Conservation (phyloP, 1,139 yeast species). For the Candida sp. region DNA sequence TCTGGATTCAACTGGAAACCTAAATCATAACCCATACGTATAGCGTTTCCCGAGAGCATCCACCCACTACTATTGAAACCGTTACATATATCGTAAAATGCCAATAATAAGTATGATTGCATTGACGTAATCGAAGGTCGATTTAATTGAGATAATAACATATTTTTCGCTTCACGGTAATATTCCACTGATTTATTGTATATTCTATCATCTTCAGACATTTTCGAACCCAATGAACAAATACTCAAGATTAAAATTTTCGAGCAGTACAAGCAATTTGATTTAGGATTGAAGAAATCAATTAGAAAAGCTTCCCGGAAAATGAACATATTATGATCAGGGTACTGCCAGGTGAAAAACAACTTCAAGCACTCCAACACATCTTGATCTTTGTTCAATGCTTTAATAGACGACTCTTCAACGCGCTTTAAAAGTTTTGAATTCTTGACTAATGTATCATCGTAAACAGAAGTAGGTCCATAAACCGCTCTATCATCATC, state of each 20-base stretch:
- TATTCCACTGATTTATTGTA: conserved; percentile 35
- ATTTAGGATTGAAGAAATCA: conserved; percentile 52
- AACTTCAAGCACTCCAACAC: conserved; percentile 49
- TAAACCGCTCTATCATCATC: conserved; percentile 32
- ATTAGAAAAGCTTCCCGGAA: conserved; percentile 63
- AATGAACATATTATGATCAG: conserved; percentile 60
- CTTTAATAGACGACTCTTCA: conserved; percentile 14
- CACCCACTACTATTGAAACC: conserved; percentile 59
- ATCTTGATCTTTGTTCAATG: conserved; percentile 35
- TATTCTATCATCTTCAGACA: conserved; percentile 42
- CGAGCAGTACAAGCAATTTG: conserved; percentile 48
- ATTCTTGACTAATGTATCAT: conserved; percentile 25
- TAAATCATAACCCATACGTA: conserved; percentile 62
- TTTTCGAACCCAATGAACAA: conserved; percentile 54
- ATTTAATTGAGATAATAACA: conserved; percentile 38
- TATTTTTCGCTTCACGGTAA: conserved; percentile 43
- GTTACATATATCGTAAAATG: conserved; percentile 55
- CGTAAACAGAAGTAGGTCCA: conserved; percentile 52
- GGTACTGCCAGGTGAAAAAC: conserved; percentile 65
- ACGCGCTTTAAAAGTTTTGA: conserved; percentile 15
- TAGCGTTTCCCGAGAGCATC: conserved; percentile 60
- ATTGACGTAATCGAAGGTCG: conserved; percentile 41
- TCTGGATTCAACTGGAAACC: conserved; percentile 64
- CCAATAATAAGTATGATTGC: conserved; percentile 48
- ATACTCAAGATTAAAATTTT: conserved; percentile 49